Base-by-base conservation (phyloP, 257 asterid species). In the Penstemon barbatus region DNA sequence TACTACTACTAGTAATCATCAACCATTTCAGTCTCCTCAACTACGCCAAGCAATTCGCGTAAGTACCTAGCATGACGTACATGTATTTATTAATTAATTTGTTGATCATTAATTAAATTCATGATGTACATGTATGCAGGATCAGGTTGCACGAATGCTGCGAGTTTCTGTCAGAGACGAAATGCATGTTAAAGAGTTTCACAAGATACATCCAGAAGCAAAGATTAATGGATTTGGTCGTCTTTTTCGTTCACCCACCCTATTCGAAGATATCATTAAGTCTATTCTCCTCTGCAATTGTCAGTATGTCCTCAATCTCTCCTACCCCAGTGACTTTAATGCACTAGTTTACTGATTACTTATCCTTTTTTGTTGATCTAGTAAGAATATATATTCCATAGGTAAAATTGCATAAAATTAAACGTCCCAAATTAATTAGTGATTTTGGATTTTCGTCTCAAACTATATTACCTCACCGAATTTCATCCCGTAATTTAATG, bases 221-320 rank as follows among this genome's bases (percentile, higher is more conserved):
- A 74, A 71, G 56, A 33, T 62, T 11, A 42, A 45, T 2, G 83
- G 81, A 3, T 85, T 82, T 57, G 86, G 82, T 57, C 71, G 86
- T 3, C 48, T 78, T 19, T 85, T 85, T 61, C 81, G 86, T 25
- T 75, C 88, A 0, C 86, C 86, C 4, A 69, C 84, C 0, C 64
- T 85, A 53, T 82, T 82, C 51, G 91, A 85, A 72, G 88, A 85
- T 53, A 68, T 76, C n/a, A 72, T 80, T 69, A 84, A 82, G 74
- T 77, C 81, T 9, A 5, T 84, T 13, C 83, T 84, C 15, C 83
- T 84, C 36, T 76, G 86, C 12, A 43, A 40, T 52, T 77, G 74
- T 69, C 7, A 71, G 85, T 85, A 74, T 15, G 71, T 72, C 11
- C 41, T 37, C 12, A 36, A 8, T 3, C 11, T 0, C 5, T 2